These are phyloP conservation scores for Plasmodium adleri DNA, from an alignment of 169 alveolate genomes.

Conservation along the genomic window DNA sequence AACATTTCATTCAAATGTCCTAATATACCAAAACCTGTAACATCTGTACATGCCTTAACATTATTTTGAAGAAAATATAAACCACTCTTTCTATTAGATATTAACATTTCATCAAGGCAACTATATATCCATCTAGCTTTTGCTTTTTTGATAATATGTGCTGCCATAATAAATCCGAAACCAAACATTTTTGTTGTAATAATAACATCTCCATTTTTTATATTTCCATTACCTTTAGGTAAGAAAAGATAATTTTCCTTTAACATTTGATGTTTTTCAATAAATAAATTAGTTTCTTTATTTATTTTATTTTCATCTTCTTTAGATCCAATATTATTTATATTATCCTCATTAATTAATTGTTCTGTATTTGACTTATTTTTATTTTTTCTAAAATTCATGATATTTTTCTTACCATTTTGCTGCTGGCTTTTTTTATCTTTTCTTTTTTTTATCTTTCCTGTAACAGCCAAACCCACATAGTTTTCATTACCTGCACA, in stretches of 20 bases:
- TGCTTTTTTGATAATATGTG: slow-evolving; percentile 70
- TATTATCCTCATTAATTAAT: neutral
- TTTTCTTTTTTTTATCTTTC: slow-evolving; percentile 54
- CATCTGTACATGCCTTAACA: slow-evolving; percentile 76
- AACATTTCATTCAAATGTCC: slow-evolving; percentile 76
- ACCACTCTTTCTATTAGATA: slow-evolving; percentile 73
- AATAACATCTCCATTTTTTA: slow-evolving; percentile 65
- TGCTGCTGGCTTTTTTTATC: neutral
- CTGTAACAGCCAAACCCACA: slow-evolving; percentile 76
- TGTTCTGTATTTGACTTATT: neutral
- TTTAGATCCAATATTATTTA: neutral
- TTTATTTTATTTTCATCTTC: slow-evolving; percentile 1
- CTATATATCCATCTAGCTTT: slow-evolving; percentile 76
- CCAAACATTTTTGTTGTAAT: slow-evolving; percentile 75
- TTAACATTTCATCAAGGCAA: slow-evolving; percentile 76
- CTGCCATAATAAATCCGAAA: slow-evolving; percentile 78
- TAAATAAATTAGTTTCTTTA: neutral
- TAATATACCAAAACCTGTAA: slow-evolving; percentile 74
- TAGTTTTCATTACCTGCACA: slow-evolving; percentile 78
- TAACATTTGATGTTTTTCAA: slow-evolving; percentile 27
- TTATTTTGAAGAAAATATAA: slow-evolving; percentile 58
- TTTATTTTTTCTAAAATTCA: neutral
- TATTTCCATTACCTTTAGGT: slow-evolving; percentile 57
- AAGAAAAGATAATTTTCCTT: slow-evolving; percentile 35
- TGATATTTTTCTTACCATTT: neutral